Evolutionary conservation across 345 rosid genomes (phyloP).

Genomic region (Erysimum cheiranthoides): DNA sequence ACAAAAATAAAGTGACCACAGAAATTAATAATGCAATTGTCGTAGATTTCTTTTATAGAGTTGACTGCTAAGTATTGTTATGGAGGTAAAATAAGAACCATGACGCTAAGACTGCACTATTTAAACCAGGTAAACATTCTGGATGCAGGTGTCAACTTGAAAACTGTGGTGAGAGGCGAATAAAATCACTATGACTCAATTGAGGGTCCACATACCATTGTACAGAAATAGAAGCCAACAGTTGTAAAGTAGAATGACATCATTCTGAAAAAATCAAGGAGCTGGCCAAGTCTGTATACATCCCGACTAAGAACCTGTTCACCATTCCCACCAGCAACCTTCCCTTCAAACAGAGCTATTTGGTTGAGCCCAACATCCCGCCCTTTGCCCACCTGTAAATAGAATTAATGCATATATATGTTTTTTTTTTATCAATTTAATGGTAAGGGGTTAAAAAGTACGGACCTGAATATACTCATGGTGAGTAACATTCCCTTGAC

Average conservation of each 20-base stretch:
- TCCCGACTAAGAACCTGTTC: slow-evolving; percentile 99
- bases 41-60: background rate
- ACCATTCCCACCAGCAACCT: slow-evolving; percentile 98
- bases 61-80: slow-evolving; percentile 14
- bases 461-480: slow-evolving; percentile 97
- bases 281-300: slow-evolving; percentile 97
- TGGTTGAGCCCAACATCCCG: slow-evolving; percentile 99
- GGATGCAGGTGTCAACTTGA: slow-evolving; percentile 29
- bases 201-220: slow-evolving; percentile 69
- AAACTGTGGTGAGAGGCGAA: slow-evolving; percentile 6
- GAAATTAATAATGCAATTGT: background rate
- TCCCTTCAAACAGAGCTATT: slow-evolving; percentile 97
- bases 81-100: slow-evolving; percentile 21
- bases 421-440: background rate
- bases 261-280: slow-evolving; percentile 97
- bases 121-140: slow-evolving; percentile 20
- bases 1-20: slow-evolving; percentile 13
- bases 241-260: slow-evolving; percentile 97
- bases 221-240: slow-evolving; percentile 92
- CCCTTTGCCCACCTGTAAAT: slow-evolving; percentile 94
- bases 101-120: background rate
- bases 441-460: slow-evolving; percentile 24
- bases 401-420: slow-evolving; percentile 18
- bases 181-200: background rate
- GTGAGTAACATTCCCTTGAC: slow-evolving; percentile 98